A percentile compares a stretch with the other conserved stretches of the same genome.
These are phyloP conservation scores for Dacryopinax primogenitus DNA, from an alignment of 768 basidiomycete genomes.

Conservation along the genomic window DNA sequence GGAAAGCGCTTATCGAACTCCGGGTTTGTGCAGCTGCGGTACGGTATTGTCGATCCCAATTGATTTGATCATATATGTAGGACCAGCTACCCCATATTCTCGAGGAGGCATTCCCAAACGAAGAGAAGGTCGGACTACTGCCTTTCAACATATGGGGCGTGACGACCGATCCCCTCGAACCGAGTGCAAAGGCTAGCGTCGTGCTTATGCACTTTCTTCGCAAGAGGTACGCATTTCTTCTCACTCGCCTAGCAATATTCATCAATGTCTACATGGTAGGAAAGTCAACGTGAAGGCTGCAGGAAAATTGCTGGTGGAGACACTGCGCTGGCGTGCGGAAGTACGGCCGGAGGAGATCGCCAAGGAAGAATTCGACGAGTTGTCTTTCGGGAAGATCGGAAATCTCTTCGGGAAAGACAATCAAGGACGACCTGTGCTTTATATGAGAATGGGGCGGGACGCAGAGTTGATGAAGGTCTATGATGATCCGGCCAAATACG, in stretches of 20 bases:
- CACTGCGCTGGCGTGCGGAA: conserved; percentile 56
- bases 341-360: conserved; percentile 48
- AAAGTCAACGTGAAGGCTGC: conserved; percentile 45
- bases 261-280: conserved; percentile 27
- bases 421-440: conserved; percentile 51
- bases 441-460: conserved; percentile 66
- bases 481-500: conserved; percentile 57
- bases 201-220: conserved; percentile 73
- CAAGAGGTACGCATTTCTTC: conserved; percentile 36
- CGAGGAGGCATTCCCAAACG: conserved; percentile 47
- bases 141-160: conserved; percentile 61
- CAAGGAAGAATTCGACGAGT: conserved; percentile 48
- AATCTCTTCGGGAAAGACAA: conserved; percentile 57
- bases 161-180: conserved; percentile 41
- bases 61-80: conserved; percentile 22
- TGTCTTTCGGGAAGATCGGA: conserved; percentile 51
- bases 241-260: neutral
- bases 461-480: conserved; percentile 58
- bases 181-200: conserved; percentile 56
- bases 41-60: too few relatives aligned
- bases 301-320: conserved; percentile 48
- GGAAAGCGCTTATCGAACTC: too few relatives aligned
- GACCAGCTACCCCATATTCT: conserved; percentile 42
- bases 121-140: conserved; percentile 37
- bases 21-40: too few relatives aligned